Conservation (phyloP, 768 basidiomycete species). For the Mycena olivaceomarginata region DNA sequence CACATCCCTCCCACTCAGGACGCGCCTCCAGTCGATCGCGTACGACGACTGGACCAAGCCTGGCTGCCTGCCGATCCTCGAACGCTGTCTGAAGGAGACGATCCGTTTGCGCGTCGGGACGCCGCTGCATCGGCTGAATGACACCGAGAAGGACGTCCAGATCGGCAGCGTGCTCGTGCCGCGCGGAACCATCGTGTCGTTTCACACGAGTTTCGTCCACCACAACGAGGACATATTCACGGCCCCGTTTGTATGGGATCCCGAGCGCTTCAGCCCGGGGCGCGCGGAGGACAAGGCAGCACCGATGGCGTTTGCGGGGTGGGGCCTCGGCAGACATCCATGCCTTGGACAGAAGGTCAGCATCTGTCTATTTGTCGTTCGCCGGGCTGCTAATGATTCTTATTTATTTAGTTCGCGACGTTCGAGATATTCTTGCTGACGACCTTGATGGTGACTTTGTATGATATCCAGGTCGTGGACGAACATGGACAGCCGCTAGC, state of each 20-base stretch:
- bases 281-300: slow-evolving; percentile 21
- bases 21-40: slow-evolving; percentile 24
- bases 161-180: slow-evolving; percentile 7
- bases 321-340: slow-evolving; percentile 21
- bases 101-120: slow-evolving; percentile 24
- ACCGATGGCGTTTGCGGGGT: slow-evolving; percentile 22
- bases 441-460: slow-evolving; percentile 12
- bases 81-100: slow-evolving; percentile 31
- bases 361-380: not conserved
- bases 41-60: slow-evolving; percentile 25
- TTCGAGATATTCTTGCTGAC: slow-evolving; percentile 19
- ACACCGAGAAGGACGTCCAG: slow-evolving; percentile 19
- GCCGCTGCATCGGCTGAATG: slow-evolving; percentile 26
- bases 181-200: not conserved
- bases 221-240: slow-evolving; percentile 19
- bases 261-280: slow-evolving; percentile 19
- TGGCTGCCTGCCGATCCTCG: slow-evolving; percentile 13
- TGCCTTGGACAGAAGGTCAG: slow-evolving; percentile 25
- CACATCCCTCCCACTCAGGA: slow-evolving; percentile 10
- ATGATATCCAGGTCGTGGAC: slow-evolving; percentile 23
- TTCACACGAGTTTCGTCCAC: slow-evolving; percentile 23
- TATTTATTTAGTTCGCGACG: slow-evolving; percentile 18
- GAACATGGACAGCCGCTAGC: not conserved
- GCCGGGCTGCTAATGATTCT: not conserved
- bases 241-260: slow-evolving; percentile 11